Conservation (phyloP, 345 rosid species). For the Citrus maxima region DNA sequence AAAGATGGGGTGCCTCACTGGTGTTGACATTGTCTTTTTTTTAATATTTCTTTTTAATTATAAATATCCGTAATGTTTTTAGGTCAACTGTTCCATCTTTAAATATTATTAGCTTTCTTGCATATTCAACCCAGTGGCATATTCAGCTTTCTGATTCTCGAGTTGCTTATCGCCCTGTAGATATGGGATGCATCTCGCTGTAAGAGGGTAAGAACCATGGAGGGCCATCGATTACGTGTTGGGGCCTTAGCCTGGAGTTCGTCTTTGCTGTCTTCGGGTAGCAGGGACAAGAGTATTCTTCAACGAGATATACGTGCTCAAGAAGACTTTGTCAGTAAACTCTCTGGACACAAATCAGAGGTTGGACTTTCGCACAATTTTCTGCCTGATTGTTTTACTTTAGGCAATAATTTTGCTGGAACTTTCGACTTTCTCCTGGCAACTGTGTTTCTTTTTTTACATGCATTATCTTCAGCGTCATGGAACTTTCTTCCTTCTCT, state of each 20-base stretch:
- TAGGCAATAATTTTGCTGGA: background rate
- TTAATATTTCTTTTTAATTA: background rate
- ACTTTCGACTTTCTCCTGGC: background rate
- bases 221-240: constrained; percentile 89
- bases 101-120: constrained; percentile 1
- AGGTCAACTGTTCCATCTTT: background rate
- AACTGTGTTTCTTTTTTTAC: background rate
- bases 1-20: background rate
- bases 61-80: background rate
- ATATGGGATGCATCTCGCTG: constrained; percentile 93
- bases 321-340: constrained; percentile 84
- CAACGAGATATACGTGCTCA: constrained; percentile 79
- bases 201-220: constrained; percentile 84
- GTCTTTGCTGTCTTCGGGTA: constrained; percentile 83
- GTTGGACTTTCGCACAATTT: constrained; percentile 28
- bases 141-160: background rate
- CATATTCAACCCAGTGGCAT: background rate
- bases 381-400: constrained; percentile 9
- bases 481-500: constrained; percentile 6
- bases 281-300: constrained; percentile 92
- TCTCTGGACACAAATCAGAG: constrained; percentile 97
- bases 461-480: background rate
- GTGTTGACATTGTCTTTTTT: background rate
- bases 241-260: constrained; percentile 98
- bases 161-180: constrained; percentile 29